Percentiles rank a stretch among this genome's conserved stretches.
Conservation (phyloP, 2,329 filamentous ascomycete genomes). For the Sclerotiophoma versabilis region DNA sequence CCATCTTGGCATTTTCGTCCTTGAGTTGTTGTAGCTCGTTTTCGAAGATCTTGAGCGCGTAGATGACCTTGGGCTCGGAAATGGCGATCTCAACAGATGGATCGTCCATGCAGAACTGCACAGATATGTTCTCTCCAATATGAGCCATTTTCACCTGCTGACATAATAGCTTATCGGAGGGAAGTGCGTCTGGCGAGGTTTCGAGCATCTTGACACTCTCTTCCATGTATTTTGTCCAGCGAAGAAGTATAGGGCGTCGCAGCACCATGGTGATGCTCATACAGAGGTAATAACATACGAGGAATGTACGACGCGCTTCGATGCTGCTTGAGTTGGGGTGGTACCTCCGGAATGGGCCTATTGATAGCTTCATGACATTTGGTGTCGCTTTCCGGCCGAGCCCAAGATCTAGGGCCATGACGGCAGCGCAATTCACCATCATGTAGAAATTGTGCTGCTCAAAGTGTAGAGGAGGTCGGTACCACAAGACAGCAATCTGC, state of each 20-base stretch:
- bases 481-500: slow-evolving; percentile 80
- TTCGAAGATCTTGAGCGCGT: slow-evolving; percentile 62
- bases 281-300: slow-evolving; percentile 67
- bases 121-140: slow-evolving; percentile 64
- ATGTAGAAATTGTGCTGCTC: slow-evolving; percentile 92
- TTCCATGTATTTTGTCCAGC: slow-evolving; percentile 69
- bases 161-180: slow-evolving; percentile 63
- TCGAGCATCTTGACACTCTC: slow-evolving; percentile 66
- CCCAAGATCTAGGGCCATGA: slow-evolving; percentile 85
- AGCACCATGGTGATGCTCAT: slow-evolving; percentile 66
- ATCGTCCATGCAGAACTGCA: slow-evolving; percentile 65
- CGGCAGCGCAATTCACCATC: slow-evolving; percentile 78
- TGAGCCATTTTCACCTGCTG: slow-evolving; percentile 66
- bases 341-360: slow-evolving; percentile 43
- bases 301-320: slow-evolving; percentile 65
- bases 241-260: slow-evolving; percentile 64
- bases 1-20: slow-evolving; percentile 49
- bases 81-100: slow-evolving; percentile 59
- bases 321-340: slow-evolving; percentile 59
- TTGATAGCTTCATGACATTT: slow-evolving; percentile 48
- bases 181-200: slow-evolving; percentile 62
- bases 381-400: slow-evolving; percentile 66
- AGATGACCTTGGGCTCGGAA: slow-evolving; percentile 62
- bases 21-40: slow-evolving; percentile 53
- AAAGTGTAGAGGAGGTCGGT: slow-evolving; percentile 80